Percentiles rank a stretch among this genome's conserved stretches.
phyloP scores from a whole-genome alignment of 2,329 filamentous ascomycete genomes.

The Davidsoniella australis region DNA sequence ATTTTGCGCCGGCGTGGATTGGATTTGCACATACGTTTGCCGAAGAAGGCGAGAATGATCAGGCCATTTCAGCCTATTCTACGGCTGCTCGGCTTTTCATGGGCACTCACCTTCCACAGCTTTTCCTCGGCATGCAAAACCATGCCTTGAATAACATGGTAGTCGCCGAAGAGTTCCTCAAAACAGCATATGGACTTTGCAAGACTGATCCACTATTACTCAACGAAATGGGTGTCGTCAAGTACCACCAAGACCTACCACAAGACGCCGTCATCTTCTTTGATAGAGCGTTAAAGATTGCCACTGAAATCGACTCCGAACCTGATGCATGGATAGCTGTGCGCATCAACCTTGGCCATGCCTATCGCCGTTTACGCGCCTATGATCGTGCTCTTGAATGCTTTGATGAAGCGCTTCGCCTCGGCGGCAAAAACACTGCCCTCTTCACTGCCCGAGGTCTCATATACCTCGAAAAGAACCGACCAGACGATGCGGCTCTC shows the following conservation, averaged over 20 bases:
- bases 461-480: slow-evolving; percentile 61
- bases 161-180: slow-evolving; percentile 84
- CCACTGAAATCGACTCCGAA: slow-evolving; percentile 66
- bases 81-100: slow-evolving; percentile 91
- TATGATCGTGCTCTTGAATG: slow-evolving; percentile 57
- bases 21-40: slow-evolving; percentile 98
- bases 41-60: slow-evolving; percentile 92
- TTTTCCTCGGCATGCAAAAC: slow-evolving; percentile 97
- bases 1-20: slow-evolving; percentile 96
- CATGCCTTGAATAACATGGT: slow-evolving; percentile 89
- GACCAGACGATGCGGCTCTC: slow-evolving; percentile 59
- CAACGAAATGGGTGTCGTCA: slow-evolving; percentile 92
- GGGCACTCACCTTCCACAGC: slow-evolving; percentile 85
- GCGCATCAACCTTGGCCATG: slow-evolving; percentile 77
- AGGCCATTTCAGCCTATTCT: slow-evolving; percentile 93
- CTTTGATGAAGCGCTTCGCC: slow-evolving; percentile 74
- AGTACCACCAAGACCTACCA: slow-evolving; percentile 75
- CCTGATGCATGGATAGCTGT: slow-evolving; percentile 69
- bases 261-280: slow-evolving; percentile 65
- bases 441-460: slow-evolving; percentile 74
- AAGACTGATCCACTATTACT: slow-evolving; percentile 74
- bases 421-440: slow-evolving; percentile 61
- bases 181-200: slow-evolving; percentile 70
- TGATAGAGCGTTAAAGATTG: slow-evolving; percentile 56
- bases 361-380: slow-evolving; percentile 54